Percentiles rank a stretch among this genome's conserved stretches.
These are phyloP conservation scores for Annulohypoxylon stygium DNA, from an alignment of 495 filamentous ascomycete genomes.

Conservation along the genomic window DNA sequence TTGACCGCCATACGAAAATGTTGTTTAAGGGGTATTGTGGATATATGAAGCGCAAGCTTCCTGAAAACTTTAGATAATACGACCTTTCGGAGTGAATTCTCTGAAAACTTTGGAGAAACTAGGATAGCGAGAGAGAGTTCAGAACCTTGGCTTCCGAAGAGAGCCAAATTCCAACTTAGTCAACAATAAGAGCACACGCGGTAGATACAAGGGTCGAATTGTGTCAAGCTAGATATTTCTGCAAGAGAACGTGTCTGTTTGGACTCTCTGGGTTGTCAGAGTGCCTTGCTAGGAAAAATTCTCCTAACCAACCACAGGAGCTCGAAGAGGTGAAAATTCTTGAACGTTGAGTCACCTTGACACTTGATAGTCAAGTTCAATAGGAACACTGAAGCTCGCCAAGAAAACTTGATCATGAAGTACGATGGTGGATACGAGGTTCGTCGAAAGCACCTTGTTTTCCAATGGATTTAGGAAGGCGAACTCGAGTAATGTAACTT, in stretches of 20 bases:
- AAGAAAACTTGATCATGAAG: constrained; percentile 18
- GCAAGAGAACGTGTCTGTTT: constrained; percentile 2
- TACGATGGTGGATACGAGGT: not conserved
- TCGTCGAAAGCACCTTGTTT: not conserved
- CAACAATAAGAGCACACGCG: not conserved
- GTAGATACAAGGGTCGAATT: not conserved
- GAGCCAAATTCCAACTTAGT: not conserved
- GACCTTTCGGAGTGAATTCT: not conserved
- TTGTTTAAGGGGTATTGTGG: not conserved
- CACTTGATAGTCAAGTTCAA: not conserved
- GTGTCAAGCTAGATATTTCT: not conserved
- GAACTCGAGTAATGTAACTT: constrained; percentile 25
- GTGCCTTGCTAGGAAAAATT: not conserved
- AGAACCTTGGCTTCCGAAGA: not conserved
- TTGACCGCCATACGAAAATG: not conserved
- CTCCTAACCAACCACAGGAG: not conserved
- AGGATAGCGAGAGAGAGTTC: not conserved
- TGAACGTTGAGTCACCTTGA: not conserved
- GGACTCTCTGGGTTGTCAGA: not conserved
- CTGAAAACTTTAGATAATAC: not conserved
- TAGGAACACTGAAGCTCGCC: constrained; percentile 20
- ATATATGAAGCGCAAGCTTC: not conserved
- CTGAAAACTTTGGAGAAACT: not conserved
- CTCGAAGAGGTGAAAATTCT: not conserved
- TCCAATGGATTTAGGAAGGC: not conserved